Evolutionary conservation across 495 filamentous ascomycete genomes (phyloP), one percentile per base, ranked within the genome.

Genomic region (Daldinia caldariorum): DNA sequence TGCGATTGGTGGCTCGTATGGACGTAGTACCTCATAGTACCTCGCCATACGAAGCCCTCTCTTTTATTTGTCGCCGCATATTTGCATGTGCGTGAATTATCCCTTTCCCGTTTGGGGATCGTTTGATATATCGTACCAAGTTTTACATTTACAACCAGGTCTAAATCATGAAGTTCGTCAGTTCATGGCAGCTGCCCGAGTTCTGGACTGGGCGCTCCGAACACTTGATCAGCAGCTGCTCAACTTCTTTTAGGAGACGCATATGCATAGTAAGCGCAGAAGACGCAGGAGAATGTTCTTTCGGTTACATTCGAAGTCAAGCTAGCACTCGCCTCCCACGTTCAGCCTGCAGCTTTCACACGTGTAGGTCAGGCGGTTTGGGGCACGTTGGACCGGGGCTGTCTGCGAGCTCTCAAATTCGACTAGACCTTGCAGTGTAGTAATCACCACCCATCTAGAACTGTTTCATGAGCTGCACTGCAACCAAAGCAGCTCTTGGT

Each of bases 351-450:
- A 72, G 64, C 70, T 68, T 61, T 72, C 70, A 58, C 70, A 72
- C 70, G 70, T 72, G 70, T 72, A 68, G 61, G 70, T 72, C 70
- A 72, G 70, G 65, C 68, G 70, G 70, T 68, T 64, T 69, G 70
- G 70, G 55, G 70, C 67, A 61, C 61, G 54, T 53, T 68, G 61
- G 56, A 68, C 70, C 45, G 70, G 70, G 70, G 70, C 66, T 41
- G 50, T 61, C 60, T 72, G 70, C 63, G 54, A 26, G 70, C 70
- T 72, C 55, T 67, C 63, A 47, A 54, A 61, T 55, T 55, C 67
- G 64, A 49, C 60, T 68, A 61, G 70, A 63, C 70, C 65, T 72
- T 72, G 70, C 70, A 72, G 70, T 54, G 70, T 72, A 72, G 70
- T 72, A 72, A 72, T 72, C 70, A 53, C 65, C 65, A 72, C 64